Base-by-base conservation (phyloP, 2,329 filamentous ascomycete genomes). In the Colletotrichum acutatum region DNA sequence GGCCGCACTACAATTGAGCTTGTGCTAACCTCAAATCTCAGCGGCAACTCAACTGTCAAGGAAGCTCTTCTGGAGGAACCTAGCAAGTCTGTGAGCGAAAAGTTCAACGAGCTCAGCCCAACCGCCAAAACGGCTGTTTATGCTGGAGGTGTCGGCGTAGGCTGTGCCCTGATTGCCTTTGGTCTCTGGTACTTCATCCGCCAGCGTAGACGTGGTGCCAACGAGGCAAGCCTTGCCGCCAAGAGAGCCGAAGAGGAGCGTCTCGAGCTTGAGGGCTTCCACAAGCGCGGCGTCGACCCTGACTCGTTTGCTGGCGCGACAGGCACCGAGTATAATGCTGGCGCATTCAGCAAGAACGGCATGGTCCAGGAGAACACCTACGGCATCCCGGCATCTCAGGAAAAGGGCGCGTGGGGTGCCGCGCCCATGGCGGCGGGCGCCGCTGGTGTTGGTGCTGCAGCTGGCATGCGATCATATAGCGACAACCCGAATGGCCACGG, bases 11-110 rank as follows among this genome's bases (percentile, higher is more conserved):
- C 19, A 19, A n/a, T 19, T 8, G 7, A 42, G 8, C 9, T 3
- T 32, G 12, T 57, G 24, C 76, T 80, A 75, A 82, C 71, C 4
- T 28, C 3, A 2, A 0, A 1, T 26, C 63, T 34, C 69, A 90
- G 87, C 42, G 89, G 89, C 68, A 90, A 91, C 80, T 92, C 90
- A 1, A 90, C 88, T 2, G 86, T 86, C 12, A 79, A 83, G 49
- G 81, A 88, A 11, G 82, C 79, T 7, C 81, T 91, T 76, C 79
- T 82, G 72, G 78, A 78, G 24, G 74, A 80, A 16, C 83, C 84
- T 1, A 77, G 84, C 16, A 83, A 86, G 77, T 83, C 87, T 0
- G 71, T 88, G 0, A 79, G 83, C 6, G 83, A 91, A 28, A 91
- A 90, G 76, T 92, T 87, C 84, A 81, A 85, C 28, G 84, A 82